A percentile compares a stretch with the other conserved stretches of the same genome.
Conservation (phyloP, 1,284 basidiomycete species). For the Sporisorium iseilematis-ciliati region DNA sequence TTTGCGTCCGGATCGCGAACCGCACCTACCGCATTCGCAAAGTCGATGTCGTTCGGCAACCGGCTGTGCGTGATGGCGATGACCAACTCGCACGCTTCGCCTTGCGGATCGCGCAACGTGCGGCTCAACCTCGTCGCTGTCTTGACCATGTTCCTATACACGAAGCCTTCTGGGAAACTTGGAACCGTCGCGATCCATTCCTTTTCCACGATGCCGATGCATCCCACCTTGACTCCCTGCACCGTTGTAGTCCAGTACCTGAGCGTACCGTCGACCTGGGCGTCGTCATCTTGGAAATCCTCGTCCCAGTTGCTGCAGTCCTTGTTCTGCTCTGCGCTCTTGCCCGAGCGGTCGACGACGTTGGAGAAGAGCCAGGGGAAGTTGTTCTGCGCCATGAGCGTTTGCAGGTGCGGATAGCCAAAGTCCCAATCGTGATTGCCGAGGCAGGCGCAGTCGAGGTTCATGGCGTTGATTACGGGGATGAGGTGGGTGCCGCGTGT, state of each 20-base stretch:
- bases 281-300: constrained; percentile 73
- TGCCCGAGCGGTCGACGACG: constrained; percentile 76
- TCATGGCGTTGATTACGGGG: constrained; percentile 63
- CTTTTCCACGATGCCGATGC: constrained; percentile 87
- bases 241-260: constrained; percentile 77
- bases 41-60: constrained; percentile 75
- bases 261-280: constrained; percentile 54
- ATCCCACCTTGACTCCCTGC: constrained; percentile 78
- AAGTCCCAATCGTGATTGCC: constrained; percentile 71
- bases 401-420: constrained; percentile 48
- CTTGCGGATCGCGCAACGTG: constrained; percentile 79
- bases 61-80: constrained; percentile 84
- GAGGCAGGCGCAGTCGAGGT: constrained; percentile 73
- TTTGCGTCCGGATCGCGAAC: constrained; percentile 71
- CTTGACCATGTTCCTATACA: constrained; percentile 67
- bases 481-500: constrained; percentile 94
- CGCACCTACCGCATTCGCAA: constrained; percentile 75
- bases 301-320: constrained; percentile 67
- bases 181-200: constrained; percentile 87
- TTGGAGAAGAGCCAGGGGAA: constrained; percentile 46
- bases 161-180: constrained; percentile 81
- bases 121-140: constrained; percentile 74
- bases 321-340: constrained; percentile 73
- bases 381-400: constrained; percentile 41
- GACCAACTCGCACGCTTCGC: constrained; percentile 76